Evolutionary conservation across 2,329 filamentous ascomycete species (phyloP).

Genomic region (Rutstroemia sydowiana): DNA sequence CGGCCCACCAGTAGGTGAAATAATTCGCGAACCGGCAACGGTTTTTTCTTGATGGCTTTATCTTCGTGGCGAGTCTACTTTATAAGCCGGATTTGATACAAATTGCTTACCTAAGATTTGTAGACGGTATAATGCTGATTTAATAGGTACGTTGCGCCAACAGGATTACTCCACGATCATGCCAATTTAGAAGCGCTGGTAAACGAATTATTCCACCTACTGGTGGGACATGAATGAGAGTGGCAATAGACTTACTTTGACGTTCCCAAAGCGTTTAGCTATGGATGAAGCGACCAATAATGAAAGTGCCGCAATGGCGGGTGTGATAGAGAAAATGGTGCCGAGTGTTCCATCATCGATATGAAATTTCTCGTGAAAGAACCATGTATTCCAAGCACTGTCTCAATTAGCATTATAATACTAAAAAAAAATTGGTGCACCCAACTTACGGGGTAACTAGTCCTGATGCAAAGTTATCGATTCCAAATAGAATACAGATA

Average conservation of each 20-base stretch:
- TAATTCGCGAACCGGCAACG: too few species aligned
- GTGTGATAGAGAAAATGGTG: slow-evolving; percentile 47
- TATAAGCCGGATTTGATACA: too few species aligned
- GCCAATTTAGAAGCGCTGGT: too few species aligned
- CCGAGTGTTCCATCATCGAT: slow-evolving; percentile 45
- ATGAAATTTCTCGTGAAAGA: slow-evolving; percentile 42
- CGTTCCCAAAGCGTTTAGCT: slow-evolving; percentile 50
- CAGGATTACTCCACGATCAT: too few species aligned
- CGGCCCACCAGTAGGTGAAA: too few species aligned
- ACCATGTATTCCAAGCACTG: slow-evolving; percentile 52
- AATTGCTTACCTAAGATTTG: too few species aligned
- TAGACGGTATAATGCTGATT: too few species aligned
- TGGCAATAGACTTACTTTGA: slow-evolving; percentile 43
- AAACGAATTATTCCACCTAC: too few species aligned
- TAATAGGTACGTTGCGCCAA: too few species aligned
- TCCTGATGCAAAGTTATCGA: slow-evolving; percentile 65
- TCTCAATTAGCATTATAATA: slow-evolving; percentile 33
- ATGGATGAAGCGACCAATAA: slow-evolving; percentile 47
- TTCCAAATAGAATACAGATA: slow-evolving; percentile 58
- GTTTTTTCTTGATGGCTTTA: too few species aligned
- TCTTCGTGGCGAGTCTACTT: too few species aligned
- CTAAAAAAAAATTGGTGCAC: background rate
- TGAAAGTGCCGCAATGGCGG: slow-evolving; percentile 43
- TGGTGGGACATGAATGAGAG: too few species aligned
- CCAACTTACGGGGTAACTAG: slow-evolving; percentile 52